Conservation (phyloP, 768 basidiomycete genomes). For the Lyophyllum semitale region DNA sequence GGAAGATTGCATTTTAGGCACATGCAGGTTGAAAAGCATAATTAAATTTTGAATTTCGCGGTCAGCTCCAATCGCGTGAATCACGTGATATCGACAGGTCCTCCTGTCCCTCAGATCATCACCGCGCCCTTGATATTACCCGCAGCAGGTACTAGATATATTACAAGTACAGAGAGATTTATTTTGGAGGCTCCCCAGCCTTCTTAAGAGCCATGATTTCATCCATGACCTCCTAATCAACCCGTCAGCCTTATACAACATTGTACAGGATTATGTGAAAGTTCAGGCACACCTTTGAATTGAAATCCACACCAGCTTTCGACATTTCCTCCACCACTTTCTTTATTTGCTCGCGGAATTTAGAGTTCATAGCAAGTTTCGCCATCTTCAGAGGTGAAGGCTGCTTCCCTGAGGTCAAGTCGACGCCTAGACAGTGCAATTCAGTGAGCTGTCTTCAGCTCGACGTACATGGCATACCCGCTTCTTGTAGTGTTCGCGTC, state of each 20-base stretch:
- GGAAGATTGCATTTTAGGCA: conserved; percentile 12
- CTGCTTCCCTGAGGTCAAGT: conserved; percentile 40
- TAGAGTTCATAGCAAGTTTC: conserved; percentile 51
- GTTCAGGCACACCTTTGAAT: conserved; percentile 46
- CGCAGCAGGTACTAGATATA: background rate
- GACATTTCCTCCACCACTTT: conserved; percentile 50
- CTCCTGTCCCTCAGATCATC: too few species aligned
- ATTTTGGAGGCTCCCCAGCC: conserved; percentile 17
- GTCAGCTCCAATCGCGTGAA: background rate
- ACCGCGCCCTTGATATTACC: background rate
- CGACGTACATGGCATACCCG: conserved; percentile 34
- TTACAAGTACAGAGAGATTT: conserved; percentile 3
- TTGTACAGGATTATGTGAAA: background rate
- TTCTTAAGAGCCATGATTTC: conserved; percentile 37
- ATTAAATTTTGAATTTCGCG: background rate
- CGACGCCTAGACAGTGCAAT: conserved; percentile 43
- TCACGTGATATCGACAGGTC: background rate
- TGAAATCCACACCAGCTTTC: conserved; percentile 62
- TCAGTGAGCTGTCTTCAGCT: background rate
- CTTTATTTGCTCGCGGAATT: conserved; percentile 51
- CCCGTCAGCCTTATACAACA: background rate
- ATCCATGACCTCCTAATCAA: conserved; percentile 47
- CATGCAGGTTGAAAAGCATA: background rate
- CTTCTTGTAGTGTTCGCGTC: conserved; percentile 44
- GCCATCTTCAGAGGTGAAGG: conserved; percentile 57